A percentile compares a stretch with the other conserved stretches of the same genome.
Conservation (phyloP, 352 stramenopile genomes). For the Phytophthora capsici region DNA sequence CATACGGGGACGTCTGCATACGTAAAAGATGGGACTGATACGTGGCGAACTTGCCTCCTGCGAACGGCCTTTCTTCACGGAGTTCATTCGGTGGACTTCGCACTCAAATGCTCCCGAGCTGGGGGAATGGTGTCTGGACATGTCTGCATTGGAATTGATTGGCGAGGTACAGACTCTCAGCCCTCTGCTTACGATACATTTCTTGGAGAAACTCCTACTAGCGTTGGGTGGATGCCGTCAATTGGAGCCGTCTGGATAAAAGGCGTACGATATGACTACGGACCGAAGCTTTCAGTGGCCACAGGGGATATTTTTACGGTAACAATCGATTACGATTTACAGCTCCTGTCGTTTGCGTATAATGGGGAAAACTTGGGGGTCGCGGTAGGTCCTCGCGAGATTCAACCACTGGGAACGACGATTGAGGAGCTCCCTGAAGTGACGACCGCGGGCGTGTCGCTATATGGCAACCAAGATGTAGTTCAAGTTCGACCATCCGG, state of each 20-base stretch:
- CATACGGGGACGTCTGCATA: conserved; percentile 76
- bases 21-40: conserved; percentile 53
- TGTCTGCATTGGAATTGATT: conserved; percentile 80
- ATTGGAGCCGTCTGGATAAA: conserved; percentile 79
- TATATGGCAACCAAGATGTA: conserved; percentile 78
- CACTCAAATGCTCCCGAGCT: conserved; percentile 72
- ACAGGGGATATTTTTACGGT: conserved; percentile 80
- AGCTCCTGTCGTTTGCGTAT: conserved; percentile 74
- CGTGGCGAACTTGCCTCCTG: conserved; percentile 75
- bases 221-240: conserved; percentile 87
- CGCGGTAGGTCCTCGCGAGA: conserved; percentile 54
- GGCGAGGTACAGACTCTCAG: conserved; percentile 27
- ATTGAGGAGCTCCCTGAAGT: conserved; percentile 46
- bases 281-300: conserved; percentile 45
- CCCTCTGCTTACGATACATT: conserved; percentile 46
- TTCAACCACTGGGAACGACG: conserved; percentile 39
- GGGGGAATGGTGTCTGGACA: conserved; percentile 74
- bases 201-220: conserved; percentile 53
- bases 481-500: conserved; percentile 75
- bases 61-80: conserved; percentile 68
- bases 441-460: conserved; percentile 61
- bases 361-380: conserved; percentile 70
- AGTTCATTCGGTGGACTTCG: conserved; percentile 80
- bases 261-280: conserved; percentile 63
- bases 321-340: conserved; percentile 75